phyloP scores from a whole-genome alignment of 2,329 filamentous ascomycete species.

The Monosporascus sp. region DNA sequence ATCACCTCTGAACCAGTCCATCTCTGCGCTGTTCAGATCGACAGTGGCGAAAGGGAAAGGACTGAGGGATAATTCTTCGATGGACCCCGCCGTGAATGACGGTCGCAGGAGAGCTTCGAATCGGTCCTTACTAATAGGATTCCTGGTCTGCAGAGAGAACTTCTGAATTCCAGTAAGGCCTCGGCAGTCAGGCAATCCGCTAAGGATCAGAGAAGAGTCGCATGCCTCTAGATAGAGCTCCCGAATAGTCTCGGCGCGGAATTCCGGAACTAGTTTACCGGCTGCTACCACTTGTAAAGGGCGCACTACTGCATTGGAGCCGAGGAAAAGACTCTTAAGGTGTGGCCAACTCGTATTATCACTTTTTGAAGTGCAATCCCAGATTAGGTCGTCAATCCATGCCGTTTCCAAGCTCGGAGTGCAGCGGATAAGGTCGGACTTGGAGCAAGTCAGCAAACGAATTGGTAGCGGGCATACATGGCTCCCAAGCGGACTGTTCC shows the following conservation, averaged over 20 bases:
- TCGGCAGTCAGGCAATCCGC: too few species aligned
- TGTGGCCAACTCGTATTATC: slow-evolving; percentile 2
- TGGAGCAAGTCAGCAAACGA: slow-evolving; percentile 4
- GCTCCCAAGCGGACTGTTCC: too few species aligned
- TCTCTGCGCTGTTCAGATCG: neutral
- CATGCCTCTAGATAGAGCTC: neutral
- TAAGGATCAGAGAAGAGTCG: neutral
- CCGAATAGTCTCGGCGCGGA: neutral
- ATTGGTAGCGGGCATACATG: neutral
- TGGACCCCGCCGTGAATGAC: slow-evolving; percentile 16
- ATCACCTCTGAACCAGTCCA: slow-evolving; percentile 18
- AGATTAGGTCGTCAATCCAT: slow-evolving; percentile 16
- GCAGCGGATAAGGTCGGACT: slow-evolving; percentile 9
- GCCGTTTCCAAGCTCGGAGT: slow-evolving; percentile 20
- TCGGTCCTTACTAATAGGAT: neutral
- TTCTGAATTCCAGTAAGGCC: neutral
- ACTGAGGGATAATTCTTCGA: slow-evolving; percentile 15
- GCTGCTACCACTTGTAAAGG: neutral
- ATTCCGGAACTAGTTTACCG: neutral
- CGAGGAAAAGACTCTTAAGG: slow-evolving; percentile 10
- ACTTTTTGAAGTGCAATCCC: neutral
- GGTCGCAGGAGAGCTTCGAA: slow-evolving; percentile 9
- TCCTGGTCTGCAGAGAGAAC: neutral
- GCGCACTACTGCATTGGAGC: neutral
- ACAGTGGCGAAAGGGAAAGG: slow-evolving; percentile 6